Evolutionary conservation across 345 rosid species (phyloP).

Genomic region (Citrus unshiu): DNA sequence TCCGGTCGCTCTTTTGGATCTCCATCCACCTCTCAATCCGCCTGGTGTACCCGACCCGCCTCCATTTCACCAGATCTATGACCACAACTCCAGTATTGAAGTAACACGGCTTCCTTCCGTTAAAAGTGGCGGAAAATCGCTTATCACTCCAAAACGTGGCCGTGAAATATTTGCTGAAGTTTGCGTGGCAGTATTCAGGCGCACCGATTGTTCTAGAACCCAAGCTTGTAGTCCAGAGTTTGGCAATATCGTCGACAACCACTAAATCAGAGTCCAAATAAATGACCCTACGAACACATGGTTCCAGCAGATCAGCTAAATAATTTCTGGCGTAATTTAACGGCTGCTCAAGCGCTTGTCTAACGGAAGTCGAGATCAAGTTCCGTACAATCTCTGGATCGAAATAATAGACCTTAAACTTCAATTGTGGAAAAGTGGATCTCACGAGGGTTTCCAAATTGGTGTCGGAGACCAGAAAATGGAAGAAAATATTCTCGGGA

Average conservation of each 20-base stretch:
- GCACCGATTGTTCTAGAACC: constrained; percentile 85
- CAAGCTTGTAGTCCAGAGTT: constrained; percentile 67
- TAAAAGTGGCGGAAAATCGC: constrained; percentile 47
- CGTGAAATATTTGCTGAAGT: constrained; percentile 89
- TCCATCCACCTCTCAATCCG: constrained; percentile 98
- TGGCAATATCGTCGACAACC: constrained; percentile 77
- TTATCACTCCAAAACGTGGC: constrained; percentile 61
- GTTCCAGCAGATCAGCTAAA: constrained; percentile 76
- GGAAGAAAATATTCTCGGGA: constrained; percentile 86
- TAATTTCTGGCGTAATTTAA: constrained; percentile 92
- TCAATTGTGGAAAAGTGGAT: constrained; percentile 79
- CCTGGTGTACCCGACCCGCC: constrained; percentile 63
- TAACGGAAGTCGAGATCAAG: constrained; percentile 78
- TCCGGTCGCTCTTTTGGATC: constrained; percentile 79
- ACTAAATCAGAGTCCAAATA: constrained; percentile 90
- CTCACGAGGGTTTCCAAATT: constrained; percentile 61
- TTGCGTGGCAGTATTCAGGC: constrained; percentile 95
- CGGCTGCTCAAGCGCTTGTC: constrained; percentile 95
- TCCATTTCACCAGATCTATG: constrained; percentile 89
- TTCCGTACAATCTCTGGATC: constrained; percentile 72
- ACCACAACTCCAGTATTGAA: constrained; percentile 97
- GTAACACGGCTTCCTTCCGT: constrained; percentile 68
- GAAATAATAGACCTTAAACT: constrained; percentile 81
- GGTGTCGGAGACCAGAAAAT: constrained; percentile 78
- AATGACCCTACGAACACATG: constrained; percentile 79